phyloP scores from a whole-genome alignment of 1,284 basidiomycete genomes.

The Heterobasidion parviporum region DNA sequence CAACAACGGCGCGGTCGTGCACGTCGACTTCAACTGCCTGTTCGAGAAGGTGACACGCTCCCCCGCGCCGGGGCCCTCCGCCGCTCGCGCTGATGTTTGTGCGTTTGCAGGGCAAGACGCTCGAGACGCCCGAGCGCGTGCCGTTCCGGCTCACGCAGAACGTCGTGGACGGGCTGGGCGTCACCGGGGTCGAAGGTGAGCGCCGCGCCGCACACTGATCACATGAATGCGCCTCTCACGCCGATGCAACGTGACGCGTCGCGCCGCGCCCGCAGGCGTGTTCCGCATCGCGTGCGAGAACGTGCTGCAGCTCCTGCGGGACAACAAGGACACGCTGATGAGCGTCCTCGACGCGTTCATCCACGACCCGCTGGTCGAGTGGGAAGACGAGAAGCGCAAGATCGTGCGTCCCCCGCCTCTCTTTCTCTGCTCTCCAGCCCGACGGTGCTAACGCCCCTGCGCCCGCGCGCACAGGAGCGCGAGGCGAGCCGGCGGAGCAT shows the following conservation, averaged over 20 bases:
- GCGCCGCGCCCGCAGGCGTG: slow-evolving; percentile 45
- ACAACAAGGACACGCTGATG: slow-evolving; percentile 93
- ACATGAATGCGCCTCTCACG: background rate
- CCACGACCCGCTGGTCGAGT: slow-evolving; percentile 96
- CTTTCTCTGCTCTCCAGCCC: background rate
- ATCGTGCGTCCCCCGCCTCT: slow-evolving; percentile 27
- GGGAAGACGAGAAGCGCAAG: slow-evolving; percentile 74
- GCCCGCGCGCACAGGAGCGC: slow-evolving; percentile 17
- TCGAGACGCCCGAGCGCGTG: slow-evolving; percentile 89
- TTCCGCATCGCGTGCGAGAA: slow-evolving; percentile 93
- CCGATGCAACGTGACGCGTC: too few relatives aligned
- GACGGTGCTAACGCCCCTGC: background rate
- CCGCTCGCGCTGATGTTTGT: background rate
- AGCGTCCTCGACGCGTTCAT: slow-evolving; percentile 96
- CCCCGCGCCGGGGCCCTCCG: too few relatives aligned
- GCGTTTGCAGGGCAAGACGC: slow-evolving; percentile 60
- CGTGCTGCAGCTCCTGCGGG: slow-evolving; percentile 80
- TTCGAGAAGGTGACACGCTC: slow-evolving; percentile 80
- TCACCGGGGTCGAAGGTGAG: slow-evolving; percentile 88
- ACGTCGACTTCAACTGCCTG: slow-evolving; percentile 97
- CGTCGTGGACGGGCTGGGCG: slow-evolving; percentile 87
- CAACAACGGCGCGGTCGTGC: slow-evolving; percentile 86
- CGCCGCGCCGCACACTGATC: background rate
- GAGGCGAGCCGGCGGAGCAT: slow-evolving; percentile 14
- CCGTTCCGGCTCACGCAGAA: slow-evolving; percentile 97